A percentile compares a stretch with the other conserved stretches of the same genome.
phyloP scores from a whole-genome alignment of 352 stramenopile species.

The Phytophthora ohioensis region DNA sequence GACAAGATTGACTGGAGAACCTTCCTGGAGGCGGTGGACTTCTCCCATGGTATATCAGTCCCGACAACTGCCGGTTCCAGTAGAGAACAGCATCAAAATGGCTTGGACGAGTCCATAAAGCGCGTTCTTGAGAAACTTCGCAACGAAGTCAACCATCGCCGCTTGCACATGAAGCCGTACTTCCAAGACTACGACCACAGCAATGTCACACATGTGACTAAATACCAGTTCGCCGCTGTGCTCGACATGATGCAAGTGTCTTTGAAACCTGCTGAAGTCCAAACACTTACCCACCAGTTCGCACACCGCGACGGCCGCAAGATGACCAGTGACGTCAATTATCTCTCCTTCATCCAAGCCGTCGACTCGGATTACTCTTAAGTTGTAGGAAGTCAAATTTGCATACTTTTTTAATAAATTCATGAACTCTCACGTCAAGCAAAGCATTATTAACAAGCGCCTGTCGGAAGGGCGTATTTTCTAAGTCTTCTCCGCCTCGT shows the following conservation, averaged over 20 bases:
- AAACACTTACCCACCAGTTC: constrained; percentile 63
- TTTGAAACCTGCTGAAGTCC: constrained; percentile 58
- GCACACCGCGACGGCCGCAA: constrained; percentile 60
- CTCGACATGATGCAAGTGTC: constrained; percentile 86
- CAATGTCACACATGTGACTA: constrained; percentile 72
- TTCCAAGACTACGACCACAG: constrained; percentile 91
- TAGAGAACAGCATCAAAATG: constrained; percentile 6
- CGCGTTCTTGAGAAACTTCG: constrained; percentile 56
- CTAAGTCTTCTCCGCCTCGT: constrained; percentile 42
- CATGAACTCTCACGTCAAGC: not conserved
- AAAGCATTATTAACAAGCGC: constrained; percentile 38
- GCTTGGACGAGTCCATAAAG: constrained; percentile 37
- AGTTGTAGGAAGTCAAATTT: not conserved
- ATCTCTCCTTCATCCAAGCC: constrained; percentile 75
- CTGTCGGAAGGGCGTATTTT: constrained; percentile 56
- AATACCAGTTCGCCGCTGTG: constrained; percentile 85
- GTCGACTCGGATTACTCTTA: constrained; percentile 78
- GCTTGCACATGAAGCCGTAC: constrained; percentile 88
- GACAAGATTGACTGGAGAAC: constrained; percentile 86
- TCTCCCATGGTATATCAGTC: constrained; percentile 35
- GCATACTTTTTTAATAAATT: constrained; percentile 2
- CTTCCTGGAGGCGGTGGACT: constrained; percentile 73
- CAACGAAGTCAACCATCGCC: constrained; percentile 66
- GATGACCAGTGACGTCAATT: constrained; percentile 79
- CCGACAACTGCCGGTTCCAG: not conserved